These are phyloP conservation scores for Rutstroemia sydowiana DNA, from an alignment of 2,329 filamentous ascomycete genomes.

Conservation along the genomic window DNA sequence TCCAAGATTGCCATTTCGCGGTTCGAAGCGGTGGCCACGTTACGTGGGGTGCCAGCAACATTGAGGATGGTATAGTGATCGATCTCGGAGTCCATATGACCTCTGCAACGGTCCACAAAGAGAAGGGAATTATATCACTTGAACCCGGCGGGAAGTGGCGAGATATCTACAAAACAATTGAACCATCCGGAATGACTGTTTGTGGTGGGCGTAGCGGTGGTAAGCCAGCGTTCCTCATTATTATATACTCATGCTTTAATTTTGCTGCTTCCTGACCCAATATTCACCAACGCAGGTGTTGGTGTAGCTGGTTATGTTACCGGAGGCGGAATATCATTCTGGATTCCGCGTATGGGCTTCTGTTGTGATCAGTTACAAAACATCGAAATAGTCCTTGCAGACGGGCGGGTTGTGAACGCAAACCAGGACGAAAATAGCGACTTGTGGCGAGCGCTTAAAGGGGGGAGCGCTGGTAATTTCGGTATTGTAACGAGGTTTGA, in stretches of 20 bases:
- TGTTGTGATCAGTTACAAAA: constrained; percentile 42
- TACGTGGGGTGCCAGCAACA: constrained; percentile 39
- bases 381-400: constrained; percentile 45
- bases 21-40: constrained; percentile 45
- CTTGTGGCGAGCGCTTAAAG: constrained; percentile 46
- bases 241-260: too few species aligned
- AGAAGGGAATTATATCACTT: constrained; percentile 27
- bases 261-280: too few species aligned
- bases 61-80: constrained; percentile 39
- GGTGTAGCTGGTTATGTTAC: constrained; percentile 33
- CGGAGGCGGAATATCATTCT: constrained; percentile 28
- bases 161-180: constrained; percentile 32
- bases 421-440: constrained; percentile 38
- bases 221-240: too few species aligned
- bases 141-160: constrained; percentile 33
- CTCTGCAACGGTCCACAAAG: constrained; percentile 18
- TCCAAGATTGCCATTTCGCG: constrained; percentile 28
- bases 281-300: too few species aligned
- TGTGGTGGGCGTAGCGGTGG: constrained; percentile 31
- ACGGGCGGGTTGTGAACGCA: constrained; percentile 41
- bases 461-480: constrained; percentile 46
- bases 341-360: constrained; percentile 34
- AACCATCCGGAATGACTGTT: constrained; percentile 27
- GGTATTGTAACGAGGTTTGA: constrained; percentile 39
- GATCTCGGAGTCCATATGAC: constrained; percentile 32